phyloP scores from a whole-genome alignment of 2,329 filamentous ascomycete species.

The Curvularia spicifera region DNA sequence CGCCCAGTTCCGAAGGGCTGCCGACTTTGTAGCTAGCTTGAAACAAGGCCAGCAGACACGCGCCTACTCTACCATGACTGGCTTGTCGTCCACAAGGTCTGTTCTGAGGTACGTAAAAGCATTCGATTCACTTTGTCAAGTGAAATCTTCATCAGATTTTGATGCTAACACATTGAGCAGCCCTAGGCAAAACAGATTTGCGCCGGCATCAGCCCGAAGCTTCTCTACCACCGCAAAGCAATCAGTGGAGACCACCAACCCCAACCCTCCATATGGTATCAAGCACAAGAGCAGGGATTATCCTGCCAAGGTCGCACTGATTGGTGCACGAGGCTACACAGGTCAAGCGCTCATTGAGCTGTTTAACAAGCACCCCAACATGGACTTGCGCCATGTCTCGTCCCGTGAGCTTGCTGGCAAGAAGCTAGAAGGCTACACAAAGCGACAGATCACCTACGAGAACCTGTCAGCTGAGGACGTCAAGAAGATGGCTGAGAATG shows the following conservation, averaged over 20 bases:
- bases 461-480: constrained; percentile 88
- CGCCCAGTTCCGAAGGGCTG: constrained; percentile 79
- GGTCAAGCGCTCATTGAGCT: constrained; percentile 89
- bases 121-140: too few species aligned
- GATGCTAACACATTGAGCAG: not conserved
- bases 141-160: not conserved
- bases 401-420: constrained; percentile 90
- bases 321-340: constrained; percentile 92
- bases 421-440: constrained; percentile 86
- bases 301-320: constrained; percentile 81
- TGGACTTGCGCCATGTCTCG: constrained; percentile 90
- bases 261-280: constrained; percentile 86
- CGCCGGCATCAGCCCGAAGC: constrained; percentile 52
- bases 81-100: constrained; percentile 33
- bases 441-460: constrained; percentile 90
- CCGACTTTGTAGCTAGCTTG: constrained; percentile 69
- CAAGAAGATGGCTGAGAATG: constrained; percentile 79
- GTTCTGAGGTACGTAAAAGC: constrained; percentile 21
- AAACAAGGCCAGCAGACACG: constrained; percentile 68
- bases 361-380: constrained; percentile 83
- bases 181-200: constrained; percentile 28
- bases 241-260: constrained; percentile 68
- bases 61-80: constrained; percentile 63
- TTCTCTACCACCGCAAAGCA: constrained; percentile 61
- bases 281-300: constrained; percentile 85